phyloP scores from a whole-genome alignment of 2,329 filamentous ascomycete species.

The Aspergillus amoenus region DNA sequence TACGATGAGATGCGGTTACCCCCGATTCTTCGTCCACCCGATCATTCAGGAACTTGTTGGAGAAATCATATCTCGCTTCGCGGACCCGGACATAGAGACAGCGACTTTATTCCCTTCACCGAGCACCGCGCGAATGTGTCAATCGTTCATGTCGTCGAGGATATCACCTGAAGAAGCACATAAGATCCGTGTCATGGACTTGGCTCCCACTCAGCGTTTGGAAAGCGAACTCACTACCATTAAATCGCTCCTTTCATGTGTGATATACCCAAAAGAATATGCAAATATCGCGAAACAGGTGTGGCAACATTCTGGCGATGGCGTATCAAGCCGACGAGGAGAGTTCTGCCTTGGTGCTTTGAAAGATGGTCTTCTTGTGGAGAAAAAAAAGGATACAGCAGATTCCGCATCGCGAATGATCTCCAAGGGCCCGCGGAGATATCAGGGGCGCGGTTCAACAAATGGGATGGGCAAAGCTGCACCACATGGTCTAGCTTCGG shows the following conservation, averaged over 20 bases:
- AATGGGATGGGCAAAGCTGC: conserved; percentile 39
- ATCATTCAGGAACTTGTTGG: conserved; percentile 72
- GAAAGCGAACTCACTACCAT: conserved; percentile 57
- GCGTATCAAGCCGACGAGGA: conserved; percentile 83
- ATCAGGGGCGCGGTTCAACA: conserved; percentile 64
- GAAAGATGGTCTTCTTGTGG: conserved; percentile 64
- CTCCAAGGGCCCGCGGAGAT: conserved; percentile 74
- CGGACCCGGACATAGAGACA: conserved; percentile 53
- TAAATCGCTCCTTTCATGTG: conserved; percentile 63
- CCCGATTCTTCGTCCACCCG: conserved; percentile 89
- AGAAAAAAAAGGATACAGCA: conserved; percentile 37
- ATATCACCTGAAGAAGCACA: conserved; percentile 35
- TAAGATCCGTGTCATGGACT: conserved; percentile 55
- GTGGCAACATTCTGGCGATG: conserved; percentile 96
- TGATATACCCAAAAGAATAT: conserved; percentile 67
- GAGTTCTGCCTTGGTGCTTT: conserved; percentile 83
- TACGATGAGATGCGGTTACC: conserved; percentile 88
- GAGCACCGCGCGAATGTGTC: conserved; percentile 68
- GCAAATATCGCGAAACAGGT: conserved; percentile 83
- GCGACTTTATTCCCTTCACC: conserved; percentile 82
- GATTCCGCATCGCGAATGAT: conserved; percentile 33
- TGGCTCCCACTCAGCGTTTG: conserved; percentile 62
- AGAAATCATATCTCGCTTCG: conserved; percentile 64
- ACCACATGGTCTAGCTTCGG: conserved; percentile 36
- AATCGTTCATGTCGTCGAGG: conserved; percentile 64